phyloP scores from a whole-genome alignment of 2,329 filamentous ascomycete species.

The Cordyceps farinosa region DNA sequence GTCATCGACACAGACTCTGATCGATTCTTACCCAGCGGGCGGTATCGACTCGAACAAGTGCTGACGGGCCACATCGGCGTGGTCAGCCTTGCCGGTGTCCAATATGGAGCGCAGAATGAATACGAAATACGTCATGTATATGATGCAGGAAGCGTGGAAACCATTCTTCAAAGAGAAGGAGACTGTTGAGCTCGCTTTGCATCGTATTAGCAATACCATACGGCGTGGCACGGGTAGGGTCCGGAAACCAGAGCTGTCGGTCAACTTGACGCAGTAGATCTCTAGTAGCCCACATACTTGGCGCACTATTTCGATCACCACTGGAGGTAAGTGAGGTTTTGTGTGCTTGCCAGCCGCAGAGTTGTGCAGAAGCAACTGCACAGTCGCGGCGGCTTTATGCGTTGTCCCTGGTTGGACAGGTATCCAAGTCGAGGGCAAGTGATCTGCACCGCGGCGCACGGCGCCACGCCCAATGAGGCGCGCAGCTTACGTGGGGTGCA shows the following conservation, averaged over 20 bases:
- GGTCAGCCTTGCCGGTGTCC: conserved; percentile 3
- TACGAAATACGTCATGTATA: not conserved
- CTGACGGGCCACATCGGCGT: not conserved
- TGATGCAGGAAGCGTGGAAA: not conserved
- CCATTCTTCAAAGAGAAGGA: not conserved
- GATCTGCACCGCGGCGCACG: conserved; percentile 2
- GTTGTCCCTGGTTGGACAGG: not conserved
- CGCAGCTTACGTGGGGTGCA: conserved; percentile 6
- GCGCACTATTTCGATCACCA: not conserved
- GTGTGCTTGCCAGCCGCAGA: not conserved
- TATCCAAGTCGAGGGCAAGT: not conserved
- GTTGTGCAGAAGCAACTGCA: not conserved
- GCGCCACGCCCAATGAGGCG: conserved; percentile 1
- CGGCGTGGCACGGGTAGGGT: too few relatives aligned
- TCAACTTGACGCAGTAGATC: not conserved
- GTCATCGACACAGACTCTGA: not conserved
- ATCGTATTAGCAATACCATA: not conserved
- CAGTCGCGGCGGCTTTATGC: not conserved
- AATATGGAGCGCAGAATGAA: not conserved
- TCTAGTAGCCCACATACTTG: not conserved
- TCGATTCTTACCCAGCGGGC: not conserved
- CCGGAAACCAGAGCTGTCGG: not conserved
- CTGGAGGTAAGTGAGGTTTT: not conserved
- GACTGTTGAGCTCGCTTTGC: not conserved
- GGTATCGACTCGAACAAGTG: conserved; percentile 5